These are phyloP conservation scores for Urtica urens DNA, from an alignment of 306 rosid genomes.

Conservation along the genomic window DNA sequence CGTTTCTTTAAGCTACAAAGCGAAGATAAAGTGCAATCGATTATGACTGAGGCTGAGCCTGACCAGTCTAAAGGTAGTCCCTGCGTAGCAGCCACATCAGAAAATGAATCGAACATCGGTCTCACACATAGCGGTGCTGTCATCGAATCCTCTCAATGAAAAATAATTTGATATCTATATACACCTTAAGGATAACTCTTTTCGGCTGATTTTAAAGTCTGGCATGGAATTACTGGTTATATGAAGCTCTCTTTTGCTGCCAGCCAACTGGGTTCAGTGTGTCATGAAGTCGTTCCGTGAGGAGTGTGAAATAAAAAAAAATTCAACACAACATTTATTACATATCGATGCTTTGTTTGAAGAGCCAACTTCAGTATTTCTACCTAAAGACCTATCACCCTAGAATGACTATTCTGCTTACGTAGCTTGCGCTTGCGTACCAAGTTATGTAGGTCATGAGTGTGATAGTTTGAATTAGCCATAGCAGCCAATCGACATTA, in stretches of 20 bases:
- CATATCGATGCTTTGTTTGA: constrained; percentile 11
- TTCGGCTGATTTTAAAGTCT: constrained; percentile 28
- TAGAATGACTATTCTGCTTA: background rate
- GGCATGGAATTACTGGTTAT: constrained; percentile 33
- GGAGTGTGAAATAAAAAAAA: too few species aligned
- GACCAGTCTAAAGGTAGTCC: constrained; percentile 34
- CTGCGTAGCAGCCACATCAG: constrained; percentile 40
- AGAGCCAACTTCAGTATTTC: background rate
- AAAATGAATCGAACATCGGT: constrained; percentile 37
- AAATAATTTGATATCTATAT: constrained; percentile 6
- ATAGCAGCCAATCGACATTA: too few species aligned
- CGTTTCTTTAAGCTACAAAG: constrained; percentile 28
- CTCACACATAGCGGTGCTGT: constrained; percentile 26
- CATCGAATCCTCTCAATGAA: constrained; percentile 57
- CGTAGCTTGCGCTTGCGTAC: too few species aligned
- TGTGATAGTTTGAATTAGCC: too few species aligned
- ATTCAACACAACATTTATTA: constrained; percentile 9
- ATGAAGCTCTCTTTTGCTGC: constrained; percentile 31
- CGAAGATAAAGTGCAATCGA: constrained; percentile 27
- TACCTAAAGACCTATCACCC: background rate
- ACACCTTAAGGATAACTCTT: constrained; percentile 40
- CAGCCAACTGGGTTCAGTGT: constrained; percentile 40
- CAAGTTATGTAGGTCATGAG: too few species aligned
- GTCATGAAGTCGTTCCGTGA: constrained; percentile 13
- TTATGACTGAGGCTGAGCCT: constrained; percentile 25